These are phyloP conservation scores for Mycena alexandri DNA, from an alignment of 768 basidiomycete genomes.

Conservation along the genomic window DNA sequence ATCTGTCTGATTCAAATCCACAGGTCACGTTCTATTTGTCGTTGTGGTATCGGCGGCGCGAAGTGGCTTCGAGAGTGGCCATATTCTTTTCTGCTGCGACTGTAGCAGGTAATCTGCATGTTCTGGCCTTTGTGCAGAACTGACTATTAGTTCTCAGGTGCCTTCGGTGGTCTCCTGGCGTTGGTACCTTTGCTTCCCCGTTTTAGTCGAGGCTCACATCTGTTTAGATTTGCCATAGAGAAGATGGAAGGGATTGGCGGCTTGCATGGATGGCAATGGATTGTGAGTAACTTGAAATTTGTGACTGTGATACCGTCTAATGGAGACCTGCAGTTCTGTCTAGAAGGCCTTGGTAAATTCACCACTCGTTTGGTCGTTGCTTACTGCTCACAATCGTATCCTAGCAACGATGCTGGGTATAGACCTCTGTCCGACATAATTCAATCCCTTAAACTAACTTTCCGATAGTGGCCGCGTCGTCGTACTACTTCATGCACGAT, in stretches of 20 bases:
- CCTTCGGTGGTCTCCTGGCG: conserved; percentile 63
- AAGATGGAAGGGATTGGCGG: conserved; percentile 55
- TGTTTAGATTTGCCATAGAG: conserved; percentile 58
- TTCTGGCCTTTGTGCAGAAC: conserved; percentile 16
- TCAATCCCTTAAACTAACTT: not conserved
- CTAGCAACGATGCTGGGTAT: conserved; percentile 32
- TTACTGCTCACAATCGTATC: not conserved
- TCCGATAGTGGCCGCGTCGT: conserved; percentile 48
- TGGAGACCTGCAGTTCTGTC: conserved; percentile 50
- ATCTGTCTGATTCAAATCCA: not conserved
- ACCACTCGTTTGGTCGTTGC: not conserved
- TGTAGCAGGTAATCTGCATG: conserved; percentile 45
- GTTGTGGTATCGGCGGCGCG: conserved; percentile 71
- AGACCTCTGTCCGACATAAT: not conserved
- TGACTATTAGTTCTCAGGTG: not conserved
- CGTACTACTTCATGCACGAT: conserved; percentile 69
- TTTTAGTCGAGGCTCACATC: conserved; percentile 37
- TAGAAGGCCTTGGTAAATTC: conserved; percentile 55
- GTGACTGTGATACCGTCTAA: not conserved
- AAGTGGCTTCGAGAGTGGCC: conserved; percentile 54
- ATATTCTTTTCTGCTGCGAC: conserved; percentile 41
- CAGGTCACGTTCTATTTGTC: conserved; percentile 62
- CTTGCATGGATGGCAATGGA: conserved; percentile 64
- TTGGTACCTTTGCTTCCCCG: conserved; percentile 39
- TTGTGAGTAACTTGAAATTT: conserved; percentile 46